Evolutionary conservation across 1,284 basidiomycete species (phyloP).

Genomic region (Laetiporus sulphureus): DNA sequence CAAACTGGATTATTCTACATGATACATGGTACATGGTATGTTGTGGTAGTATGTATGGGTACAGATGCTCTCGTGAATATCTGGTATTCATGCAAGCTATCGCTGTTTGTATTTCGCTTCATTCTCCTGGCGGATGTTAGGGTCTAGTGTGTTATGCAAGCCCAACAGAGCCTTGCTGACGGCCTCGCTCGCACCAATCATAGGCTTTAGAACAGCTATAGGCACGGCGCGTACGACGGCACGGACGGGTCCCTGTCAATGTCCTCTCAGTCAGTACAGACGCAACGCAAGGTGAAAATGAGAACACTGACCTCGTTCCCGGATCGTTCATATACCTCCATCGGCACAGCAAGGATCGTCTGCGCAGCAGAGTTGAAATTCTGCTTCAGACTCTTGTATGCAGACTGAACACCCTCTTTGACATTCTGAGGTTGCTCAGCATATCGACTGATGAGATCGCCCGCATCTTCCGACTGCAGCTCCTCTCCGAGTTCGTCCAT

Average conservation of each 20-base stretch:
- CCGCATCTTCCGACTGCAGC: slow-evolving; percentile 35
- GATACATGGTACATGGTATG: slow-evolving; percentile 11
- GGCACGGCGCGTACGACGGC: slow-evolving; percentile 95
- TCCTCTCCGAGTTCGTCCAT: slow-evolving; percentile 29
- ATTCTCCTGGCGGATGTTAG: slow-evolving; percentile 69
- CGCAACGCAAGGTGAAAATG: not conserved
- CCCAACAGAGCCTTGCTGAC: slow-evolving; percentile 93
- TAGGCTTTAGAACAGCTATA: slow-evolving; percentile 92
- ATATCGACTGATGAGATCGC: slow-evolving; percentile 77
- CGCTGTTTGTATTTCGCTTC: slow-evolving; percentile 87
- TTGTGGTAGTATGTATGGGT: slow-evolving; percentile 16
- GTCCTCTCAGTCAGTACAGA: slow-evolving; percentile 1
- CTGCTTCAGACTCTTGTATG: slow-evolving; percentile 78
- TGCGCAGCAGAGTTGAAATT: slow-evolving; percentile 93
- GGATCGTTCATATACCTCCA: slow-evolving; percentile 96
- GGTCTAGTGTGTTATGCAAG: slow-evolving; percentile 85
- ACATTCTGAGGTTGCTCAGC: slow-evolving; percentile 85
- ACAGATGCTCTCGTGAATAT: slow-evolving; percentile 13
- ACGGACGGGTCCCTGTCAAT: slow-evolving; percentile 73
- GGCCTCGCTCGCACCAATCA: slow-evolving; percentile 95
- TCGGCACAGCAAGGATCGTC: slow-evolving; percentile 96
- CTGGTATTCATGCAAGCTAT: slow-evolving; percentile 24
- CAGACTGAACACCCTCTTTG: slow-evolving; percentile 83
- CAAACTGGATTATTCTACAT: too few species aligned
- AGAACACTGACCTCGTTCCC: slow-evolving; percentile 66